Evolutionary conservation across 2,329 filamentous ascomycete genomes (phyloP).

Genomic region (Penicillium sp.): DNA sequence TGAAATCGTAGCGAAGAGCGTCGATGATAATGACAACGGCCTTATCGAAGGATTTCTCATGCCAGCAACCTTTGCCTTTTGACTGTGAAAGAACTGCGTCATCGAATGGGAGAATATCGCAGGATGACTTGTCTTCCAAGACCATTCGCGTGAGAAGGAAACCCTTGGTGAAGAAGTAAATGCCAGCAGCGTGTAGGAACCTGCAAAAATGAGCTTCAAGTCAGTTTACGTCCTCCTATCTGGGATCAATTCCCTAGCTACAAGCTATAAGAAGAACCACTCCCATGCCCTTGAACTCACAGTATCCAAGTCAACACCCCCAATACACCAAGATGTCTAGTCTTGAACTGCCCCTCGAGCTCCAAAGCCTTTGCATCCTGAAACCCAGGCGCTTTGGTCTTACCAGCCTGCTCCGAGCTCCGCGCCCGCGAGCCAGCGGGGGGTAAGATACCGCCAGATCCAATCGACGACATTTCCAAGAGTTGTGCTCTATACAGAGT

Average conservation of each 20-base stretch:
- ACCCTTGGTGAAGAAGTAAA: constrained; percentile 90
- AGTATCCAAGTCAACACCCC: constrained; percentile 42
- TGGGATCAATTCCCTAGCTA: background rate
- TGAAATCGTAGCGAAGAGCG: constrained; percentile 94
- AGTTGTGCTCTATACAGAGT: background rate
- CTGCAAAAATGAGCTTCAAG: constrained; percentile 35
- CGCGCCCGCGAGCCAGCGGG: constrained; percentile 1
- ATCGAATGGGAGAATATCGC: constrained; percentile 65
- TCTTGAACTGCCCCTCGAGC: constrained; percentile 39
- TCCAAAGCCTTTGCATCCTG: constrained; percentile 29
- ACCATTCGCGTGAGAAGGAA: constrained; percentile 87
- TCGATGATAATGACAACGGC: constrained; percentile 89
- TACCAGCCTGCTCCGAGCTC: background rate
- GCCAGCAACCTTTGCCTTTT: constrained; percentile 78
- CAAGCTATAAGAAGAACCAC: background rate
- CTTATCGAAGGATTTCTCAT: constrained; percentile 88
- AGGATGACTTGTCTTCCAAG: constrained; percentile 72
- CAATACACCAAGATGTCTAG: constrained; percentile 37
- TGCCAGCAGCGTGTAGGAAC: constrained; percentile 71
- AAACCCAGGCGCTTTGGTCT: constrained; percentile 17
- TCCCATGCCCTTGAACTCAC: constrained; percentile 29
- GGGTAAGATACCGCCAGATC: background rate
- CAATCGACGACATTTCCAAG: constrained; percentile 6
- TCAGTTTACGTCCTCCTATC: constrained; percentile 1
- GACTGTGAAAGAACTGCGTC: constrained; percentile 20